Evolutionary conservation across 257 asterid genomes (phyloP).

Genomic region (Salvia splendens): DNA sequence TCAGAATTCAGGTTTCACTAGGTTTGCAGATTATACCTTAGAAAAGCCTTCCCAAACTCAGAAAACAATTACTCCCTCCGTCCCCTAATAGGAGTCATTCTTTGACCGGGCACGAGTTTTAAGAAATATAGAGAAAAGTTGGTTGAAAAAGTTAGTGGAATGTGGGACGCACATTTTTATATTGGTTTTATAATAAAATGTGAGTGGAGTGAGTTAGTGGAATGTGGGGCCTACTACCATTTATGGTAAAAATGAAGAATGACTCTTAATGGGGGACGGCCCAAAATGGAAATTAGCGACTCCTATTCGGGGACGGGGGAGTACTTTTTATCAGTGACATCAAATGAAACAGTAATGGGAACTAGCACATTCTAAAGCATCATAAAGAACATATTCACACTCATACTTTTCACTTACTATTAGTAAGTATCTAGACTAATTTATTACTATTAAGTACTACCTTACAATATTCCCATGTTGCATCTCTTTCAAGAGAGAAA

Average conservation of each 20-base stretch:
- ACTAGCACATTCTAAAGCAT: constrained; percentile 15
- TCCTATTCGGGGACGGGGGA: too few relatives aligned
- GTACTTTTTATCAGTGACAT: constrained; percentile 1
- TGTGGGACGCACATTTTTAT: too few relatives aligned
- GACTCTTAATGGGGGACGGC: too few relatives aligned
- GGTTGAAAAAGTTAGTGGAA: too few relatives aligned
- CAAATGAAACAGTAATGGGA: constrained; percentile 1
- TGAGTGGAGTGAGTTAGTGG: too few relatives aligned
- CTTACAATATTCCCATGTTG: constrained; percentile 93
- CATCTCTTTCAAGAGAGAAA: constrained; percentile 95
- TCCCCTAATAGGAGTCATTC: too few relatives aligned
- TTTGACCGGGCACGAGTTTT: too few relatives aligned
- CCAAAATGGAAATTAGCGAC: too few relatives aligned
- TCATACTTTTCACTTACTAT: constrained; percentile 15
- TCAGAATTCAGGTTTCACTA: not conserved
- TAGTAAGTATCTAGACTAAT: constrained; percentile 14
- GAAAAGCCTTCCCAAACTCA: constrained; percentile 18
- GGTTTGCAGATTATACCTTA: not conserved
- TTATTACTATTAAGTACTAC: constrained; percentile 48
- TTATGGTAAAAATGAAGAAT: too few relatives aligned
- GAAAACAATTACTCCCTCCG: not conserved
- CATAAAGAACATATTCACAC: constrained; percentile 11
- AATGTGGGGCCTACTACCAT: too few relatives aligned
- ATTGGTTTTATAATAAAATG: too few relatives aligned
- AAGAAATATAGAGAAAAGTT: too few relatives aligned